Evolutionary conservation across 257 asterid genomes (phyloP).

Genomic region (Petunia axillaris): DNA sequence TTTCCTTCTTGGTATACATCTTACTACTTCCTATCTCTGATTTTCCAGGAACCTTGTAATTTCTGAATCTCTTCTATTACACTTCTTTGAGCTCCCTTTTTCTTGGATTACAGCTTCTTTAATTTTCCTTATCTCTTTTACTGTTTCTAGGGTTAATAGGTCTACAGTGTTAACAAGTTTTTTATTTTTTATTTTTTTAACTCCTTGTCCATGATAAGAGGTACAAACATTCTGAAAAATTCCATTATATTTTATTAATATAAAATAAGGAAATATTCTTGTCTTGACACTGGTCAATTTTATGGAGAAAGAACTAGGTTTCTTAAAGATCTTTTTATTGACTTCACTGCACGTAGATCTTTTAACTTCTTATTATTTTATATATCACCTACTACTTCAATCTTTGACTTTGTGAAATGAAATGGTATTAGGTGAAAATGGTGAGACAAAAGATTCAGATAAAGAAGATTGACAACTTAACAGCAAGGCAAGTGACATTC

Average conservation of each 20-base stretch:
- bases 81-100: background rate
- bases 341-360: too few relatives aligned
- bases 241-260: background rate
- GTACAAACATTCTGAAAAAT: constrained; percentile 6
- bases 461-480: constrained; percentile 76
- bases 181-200: constrained; percentile 7
- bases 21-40: constrained; percentile 23
- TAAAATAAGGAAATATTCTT: background rate
- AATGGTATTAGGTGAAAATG: constrained; percentile 37
- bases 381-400: too few relatives aligned
- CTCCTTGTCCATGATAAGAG: constrained; percentile 10
- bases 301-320: background rate
- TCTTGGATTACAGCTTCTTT: constrained; percentile 23
- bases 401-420: too few relatives aligned
- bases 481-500: constrained; percentile 78
- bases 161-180: background rate
- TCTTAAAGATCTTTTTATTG: background rate
- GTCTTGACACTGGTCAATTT: background rate
- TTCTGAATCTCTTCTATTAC: constrained; percentile 23
- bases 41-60: constrained; percentile 45
- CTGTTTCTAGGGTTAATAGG: background rate
- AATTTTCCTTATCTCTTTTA: constrained; percentile 16
- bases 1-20: background rate
- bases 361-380: too few relatives aligned
- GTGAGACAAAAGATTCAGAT: constrained; percentile 82